Conservation (phyloP, 2,329 filamentous ascomycete species). For the Fusarium sp. region DNA sequence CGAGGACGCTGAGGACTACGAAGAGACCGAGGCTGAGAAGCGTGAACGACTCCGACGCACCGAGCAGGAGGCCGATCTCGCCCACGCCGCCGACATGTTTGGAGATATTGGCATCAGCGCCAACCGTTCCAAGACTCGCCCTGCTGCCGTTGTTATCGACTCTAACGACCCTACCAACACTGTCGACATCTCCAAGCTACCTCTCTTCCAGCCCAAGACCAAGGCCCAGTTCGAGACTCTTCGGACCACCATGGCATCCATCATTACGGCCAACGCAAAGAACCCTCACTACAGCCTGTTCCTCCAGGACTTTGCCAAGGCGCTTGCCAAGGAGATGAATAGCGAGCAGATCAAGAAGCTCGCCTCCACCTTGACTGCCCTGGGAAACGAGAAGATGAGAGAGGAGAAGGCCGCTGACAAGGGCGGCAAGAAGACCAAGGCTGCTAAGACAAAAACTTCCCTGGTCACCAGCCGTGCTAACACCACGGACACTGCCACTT, state of each 20-base stretch:
- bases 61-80: constrained; percentile 90
- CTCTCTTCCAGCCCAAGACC: constrained; percentile 89
- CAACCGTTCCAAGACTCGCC: constrained; percentile 76
- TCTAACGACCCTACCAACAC: constrained; percentile 80
- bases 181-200: constrained; percentile 83
- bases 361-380: constrained; percentile 85
- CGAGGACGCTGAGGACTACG: constrained; percentile 72
- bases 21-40: constrained; percentile 79
- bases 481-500: constrained; percentile 78
- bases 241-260: constrained; percentile 81
- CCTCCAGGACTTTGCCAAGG: constrained; percentile 90
- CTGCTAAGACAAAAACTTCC: constrained; percentile 92
- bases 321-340: constrained; percentile 86
- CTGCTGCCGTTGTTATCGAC: constrained; percentile 77
- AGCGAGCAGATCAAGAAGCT: constrained; percentile 98
- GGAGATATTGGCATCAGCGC: constrained; percentile 76
- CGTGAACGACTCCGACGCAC: constrained; percentile 81
- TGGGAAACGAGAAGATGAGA: constrained; percentile 98
- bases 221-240: constrained; percentile 88
- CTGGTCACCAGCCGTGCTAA: constrained; percentile 76
- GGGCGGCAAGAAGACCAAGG: constrained; percentile 96
- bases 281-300: constrained; percentile 93
- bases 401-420: constrained; percentile 97
- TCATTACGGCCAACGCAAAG: constrained; percentile 81
- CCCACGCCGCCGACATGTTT: constrained; percentile 92